phyloP scores from a whole-genome alignment of 352 stramenopile species.

The Phytophthora sansomeana region DNA sequence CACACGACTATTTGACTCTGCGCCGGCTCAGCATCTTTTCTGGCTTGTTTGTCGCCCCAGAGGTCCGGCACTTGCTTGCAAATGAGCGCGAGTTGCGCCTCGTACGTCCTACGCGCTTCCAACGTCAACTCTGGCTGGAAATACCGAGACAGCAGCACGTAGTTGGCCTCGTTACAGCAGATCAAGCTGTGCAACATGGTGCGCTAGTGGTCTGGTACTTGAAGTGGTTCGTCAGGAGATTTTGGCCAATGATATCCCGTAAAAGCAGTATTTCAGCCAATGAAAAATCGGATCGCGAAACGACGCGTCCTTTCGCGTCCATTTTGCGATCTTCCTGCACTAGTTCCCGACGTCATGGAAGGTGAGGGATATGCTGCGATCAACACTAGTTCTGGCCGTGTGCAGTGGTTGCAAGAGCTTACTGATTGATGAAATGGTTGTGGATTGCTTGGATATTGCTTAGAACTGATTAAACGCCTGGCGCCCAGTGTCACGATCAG shows the following conservation, averaged over 20 bases:
- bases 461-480: constrained; percentile 67
- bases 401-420: constrained; percentile 4
- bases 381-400: not conserved
- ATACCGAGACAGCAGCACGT: constrained; percentile 73
- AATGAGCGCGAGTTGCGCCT: constrained; percentile 59
- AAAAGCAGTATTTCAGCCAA: constrained; percentile 18
- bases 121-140: constrained; percentile 59
- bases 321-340: constrained; percentile 42
- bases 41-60: constrained; percentile 33
- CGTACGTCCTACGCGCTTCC: constrained; percentile 53
- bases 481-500: constrained; percentile 87
- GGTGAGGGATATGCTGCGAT: constrained; percentile 25
- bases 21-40: constrained; percentile 18
- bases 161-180: constrained; percentile 71
- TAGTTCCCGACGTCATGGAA: constrained; percentile 34
- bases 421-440: not conserved
- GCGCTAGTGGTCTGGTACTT: not conserved
- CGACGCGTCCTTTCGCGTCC: constrained; percentile 25
- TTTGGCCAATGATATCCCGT: constrained; percentile 2
- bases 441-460: not conserved
- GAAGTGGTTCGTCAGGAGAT: not conserved
- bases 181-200: constrained; percentile 76
- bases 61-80: constrained; percentile 47
- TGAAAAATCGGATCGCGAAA: constrained; percentile 16
- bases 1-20: constrained; percentile 60